Evolutionary conservation across 1,139 yeast genomes (phyloP), one percentile per base, ranked within the genome.

Genomic region (Taphrina pruni): DNA sequence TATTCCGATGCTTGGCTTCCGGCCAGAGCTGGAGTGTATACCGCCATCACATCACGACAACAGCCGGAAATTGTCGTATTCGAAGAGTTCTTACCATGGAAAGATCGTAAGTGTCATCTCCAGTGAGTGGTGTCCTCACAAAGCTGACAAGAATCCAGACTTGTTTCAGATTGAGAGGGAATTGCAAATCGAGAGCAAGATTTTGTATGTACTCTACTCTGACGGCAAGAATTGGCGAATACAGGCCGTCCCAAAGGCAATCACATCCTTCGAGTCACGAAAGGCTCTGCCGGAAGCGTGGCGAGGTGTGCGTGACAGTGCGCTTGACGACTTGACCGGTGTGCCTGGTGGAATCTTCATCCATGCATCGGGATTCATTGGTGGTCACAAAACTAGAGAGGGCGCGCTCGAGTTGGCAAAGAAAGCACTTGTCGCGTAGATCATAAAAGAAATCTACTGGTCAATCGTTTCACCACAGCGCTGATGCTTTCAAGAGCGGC

Each of bases 301-400:
- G 92, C 86, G 99, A 81, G 99, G 99, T 41, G 81, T 93, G 65
- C 86, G 99, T 77, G 99, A 94, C 77, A 93, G 89, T 45, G 89
- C 83, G 57, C 83, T 94, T 75, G 86, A 89, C 72, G 82, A 87
- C 73, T 81, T 84, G 74, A 81, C 92, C 50, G 97, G 96, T 21
- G 85, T 94, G 70, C 87, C 86, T 26, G 97, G 90, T 2, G 90
- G 97, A 77, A 87, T 93, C 43, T 94, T 94, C 77, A 87, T 95
- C 70, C 99, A 94, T 75, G 97, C 98, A 57, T 90, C 97, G 60
- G 99, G 99, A 0, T 94, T 94, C 80, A 94, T 94, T 77, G 99
- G 99, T 48, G 99, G 99, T 66, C 91, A 95, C 72, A 83, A 87
- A 76, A 84, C 96, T 43, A 81, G 83, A 74, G 97, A 91, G 65